Base-by-base conservation (phyloP, 805 yeast genomes). In the Naumovozyma castellii region DNA sequence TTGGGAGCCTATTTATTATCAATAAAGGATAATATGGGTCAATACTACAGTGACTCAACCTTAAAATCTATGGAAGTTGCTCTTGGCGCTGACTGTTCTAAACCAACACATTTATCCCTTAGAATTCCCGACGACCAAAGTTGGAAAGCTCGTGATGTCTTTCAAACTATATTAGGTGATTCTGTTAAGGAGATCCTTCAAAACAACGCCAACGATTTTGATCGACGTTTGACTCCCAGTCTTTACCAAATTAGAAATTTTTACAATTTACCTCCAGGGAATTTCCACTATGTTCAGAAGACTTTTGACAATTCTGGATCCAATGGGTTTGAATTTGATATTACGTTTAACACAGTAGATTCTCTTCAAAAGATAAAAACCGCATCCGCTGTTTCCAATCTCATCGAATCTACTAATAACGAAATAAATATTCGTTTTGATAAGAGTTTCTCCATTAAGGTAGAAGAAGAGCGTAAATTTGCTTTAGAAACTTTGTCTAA, bases 401-500 rank as follows among this genome's bases (percentile, higher is more conserved):
- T 57, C 31, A 58, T 56, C 10, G 14, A 44, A 8, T 39, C 37
- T 31, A 45, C 57, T 3, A 39, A 57, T 16, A 40, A 44, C 37
- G 54, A 53, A 38, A 54, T 80, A 29, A 54, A 58, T 1, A 42
- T 43, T 0, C 64, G 56, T 31, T 71, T 84, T 49, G 75, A 79
- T 45, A 45, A 50, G 2, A 77, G 74, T 47, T 87, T 85, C 49
- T 48, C 61, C 28, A 43, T 54, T 6, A 10, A 22, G 9, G 10
- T 6, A 22, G 27, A 57, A 35, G 50, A 62, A 41, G 69, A 78
- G 50, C 52, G 58, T 20, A 48, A 50, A 6, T 88, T 92, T 64
- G 95, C 87, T 1, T 70, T 83, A 50, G 88, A 84, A 49, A 67
- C 86, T 32, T 54, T 90, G 8, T 82, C 97, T 0, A 90, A 88